Evolutionary conservation across 1,284 basidiomycete species (phyloP).

Genomic region (Cutaneotrichosporon cyanovorans): DNA sequence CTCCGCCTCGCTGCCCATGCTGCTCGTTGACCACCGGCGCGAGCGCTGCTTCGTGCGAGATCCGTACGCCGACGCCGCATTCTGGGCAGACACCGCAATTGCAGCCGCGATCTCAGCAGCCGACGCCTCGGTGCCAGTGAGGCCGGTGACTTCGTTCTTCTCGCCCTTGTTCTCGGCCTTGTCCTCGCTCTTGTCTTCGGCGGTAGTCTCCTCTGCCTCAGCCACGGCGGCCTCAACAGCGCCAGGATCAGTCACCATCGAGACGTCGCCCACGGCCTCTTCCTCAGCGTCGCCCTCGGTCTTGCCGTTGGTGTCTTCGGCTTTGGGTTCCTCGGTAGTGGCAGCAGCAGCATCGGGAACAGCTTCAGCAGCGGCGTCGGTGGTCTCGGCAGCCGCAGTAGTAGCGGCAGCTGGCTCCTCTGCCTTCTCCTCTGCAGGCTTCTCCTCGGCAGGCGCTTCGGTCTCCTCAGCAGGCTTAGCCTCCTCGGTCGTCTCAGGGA

Average conservation of each 20-base stretch:
- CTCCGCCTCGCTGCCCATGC: conserved; percentile 18
- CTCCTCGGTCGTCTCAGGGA: not conserved
- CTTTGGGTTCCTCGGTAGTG: conserved; percentile 13
- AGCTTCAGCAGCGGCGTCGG: too few relatives aligned
- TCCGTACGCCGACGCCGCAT: conserved; percentile 28
- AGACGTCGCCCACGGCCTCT: conserved; percentile 24
- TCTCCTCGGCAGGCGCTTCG: not conserved
- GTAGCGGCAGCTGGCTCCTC: conserved; percentile 36
- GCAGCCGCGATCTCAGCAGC: conserved; percentile 21
- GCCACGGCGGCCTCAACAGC: conserved; percentile 2
- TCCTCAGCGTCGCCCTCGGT: not conserved
- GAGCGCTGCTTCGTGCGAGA: conserved; percentile 16
- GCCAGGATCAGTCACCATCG: conserved; percentile 26
- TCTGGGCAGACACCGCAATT: conserved; percentile 25
- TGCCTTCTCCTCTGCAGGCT: conserved; percentile 10
- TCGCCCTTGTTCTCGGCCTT: not conserved
- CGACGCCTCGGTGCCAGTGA: conserved; percentile 15
- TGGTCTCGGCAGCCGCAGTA: conserved; percentile 48
- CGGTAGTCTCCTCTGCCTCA: not conserved
- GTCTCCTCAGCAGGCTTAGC: too few relatives aligned
- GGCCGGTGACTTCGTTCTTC: too few relatives aligned
- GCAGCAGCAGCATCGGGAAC: too few relatives aligned
- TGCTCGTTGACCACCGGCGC: conserved; percentile 23
- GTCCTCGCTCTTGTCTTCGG: not conserved
- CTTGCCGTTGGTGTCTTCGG: not conserved